Conservation (phyloP, 2,329 filamentous ascomycete species). For the Plenodomus lindquistii region DNA sequence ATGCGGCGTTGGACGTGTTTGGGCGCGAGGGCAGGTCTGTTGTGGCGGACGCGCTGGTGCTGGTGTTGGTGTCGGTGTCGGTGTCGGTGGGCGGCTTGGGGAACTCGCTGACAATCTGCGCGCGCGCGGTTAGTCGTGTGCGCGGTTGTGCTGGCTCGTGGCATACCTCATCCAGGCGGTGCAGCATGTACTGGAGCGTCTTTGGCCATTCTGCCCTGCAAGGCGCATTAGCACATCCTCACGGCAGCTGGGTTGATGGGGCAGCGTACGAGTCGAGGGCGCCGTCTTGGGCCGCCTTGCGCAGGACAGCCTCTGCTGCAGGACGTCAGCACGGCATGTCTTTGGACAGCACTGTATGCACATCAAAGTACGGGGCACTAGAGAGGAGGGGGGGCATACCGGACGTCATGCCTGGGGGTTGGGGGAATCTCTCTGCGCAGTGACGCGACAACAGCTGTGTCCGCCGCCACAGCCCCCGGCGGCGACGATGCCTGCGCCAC, state of each 20-base stretch:
- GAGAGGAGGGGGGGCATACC: conserved; percentile 12
- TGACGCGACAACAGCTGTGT: conserved; percentile 5
- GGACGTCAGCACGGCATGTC: conserved; percentile 19
- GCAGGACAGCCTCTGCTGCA: conserved; percentile 56
- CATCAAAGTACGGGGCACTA: too few relatives aligned
- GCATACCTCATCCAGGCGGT: conserved; percentile 67
- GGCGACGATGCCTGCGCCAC: conserved; percentile 7
- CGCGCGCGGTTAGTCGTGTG: conserved; percentile 1
- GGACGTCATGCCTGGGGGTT: conserved; percentile 23
- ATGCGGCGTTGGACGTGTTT: conserved; percentile 22
- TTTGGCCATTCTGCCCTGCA: conserved; percentile 70
- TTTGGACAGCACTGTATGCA: too few relatives aligned
- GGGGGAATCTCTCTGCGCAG: not conserved
- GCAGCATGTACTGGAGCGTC: conserved; percentile 67
- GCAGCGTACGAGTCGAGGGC: conserved; percentile 60
- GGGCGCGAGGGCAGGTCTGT: conserved; percentile 22
- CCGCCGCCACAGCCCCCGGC: not conserved
- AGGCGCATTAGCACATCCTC: conserved; percentile 35
- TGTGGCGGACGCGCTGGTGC: conserved; percentile 44
- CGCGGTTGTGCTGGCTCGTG: conserved; percentile 1
- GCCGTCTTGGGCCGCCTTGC: conserved; percentile 61
- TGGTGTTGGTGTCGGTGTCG: too few relatives aligned
- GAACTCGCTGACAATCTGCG: conserved; percentile 76
- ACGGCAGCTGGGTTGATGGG: not conserved
- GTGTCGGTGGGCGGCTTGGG: conserved; percentile 61